phyloP scores from a whole-genome alignment of 1,284 basidiomycete species.

The Flammula alnicola region DNA sequence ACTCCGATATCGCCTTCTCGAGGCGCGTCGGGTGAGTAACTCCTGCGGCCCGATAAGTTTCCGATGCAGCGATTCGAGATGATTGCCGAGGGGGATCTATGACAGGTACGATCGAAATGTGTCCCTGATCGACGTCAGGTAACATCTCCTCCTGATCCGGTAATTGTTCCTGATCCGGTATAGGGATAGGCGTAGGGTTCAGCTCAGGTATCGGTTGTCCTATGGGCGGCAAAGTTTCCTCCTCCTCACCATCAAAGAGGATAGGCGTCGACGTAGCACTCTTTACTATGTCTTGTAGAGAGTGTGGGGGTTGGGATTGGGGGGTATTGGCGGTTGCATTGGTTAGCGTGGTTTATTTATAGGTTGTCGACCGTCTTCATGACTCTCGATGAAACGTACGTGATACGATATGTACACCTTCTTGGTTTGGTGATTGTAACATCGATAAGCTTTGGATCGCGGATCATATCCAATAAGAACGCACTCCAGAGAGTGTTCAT shows the following conservation, averaged over 20 bases:
- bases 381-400: conserved; percentile 35
- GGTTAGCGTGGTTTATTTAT: conserved; percentile 6
- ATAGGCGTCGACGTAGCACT: not conserved
- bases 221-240: conserved; percentile 28
- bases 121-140: too few relatives aligned
- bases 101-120: too few relatives aligned
- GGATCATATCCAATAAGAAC: conserved; percentile 37
- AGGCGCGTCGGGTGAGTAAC: too few relatives aligned
- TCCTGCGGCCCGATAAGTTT: too few relatives aligned
- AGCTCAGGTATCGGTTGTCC: not conserved
- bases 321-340: conserved; percentile 3
- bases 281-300: not conserved
- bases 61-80: too few relatives aligned
- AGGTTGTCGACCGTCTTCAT: conserved; percentile 17
- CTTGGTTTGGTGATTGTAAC: conserved; percentile 27
- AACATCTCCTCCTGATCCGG: too few relatives aligned
- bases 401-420: conserved; percentile 31
- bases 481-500: conserved; percentile 32
- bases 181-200: not conserved
- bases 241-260: conserved; percentile 3
- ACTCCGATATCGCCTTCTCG: too few relatives aligned
- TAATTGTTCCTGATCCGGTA: too few relatives aligned
- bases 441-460: conserved; percentile 37
- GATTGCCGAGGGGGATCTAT: too few relatives aligned
- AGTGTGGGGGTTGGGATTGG: not conserved